Conservation (phyloP, 179 eudicot species). For the Spergularia azorica region DNA sequence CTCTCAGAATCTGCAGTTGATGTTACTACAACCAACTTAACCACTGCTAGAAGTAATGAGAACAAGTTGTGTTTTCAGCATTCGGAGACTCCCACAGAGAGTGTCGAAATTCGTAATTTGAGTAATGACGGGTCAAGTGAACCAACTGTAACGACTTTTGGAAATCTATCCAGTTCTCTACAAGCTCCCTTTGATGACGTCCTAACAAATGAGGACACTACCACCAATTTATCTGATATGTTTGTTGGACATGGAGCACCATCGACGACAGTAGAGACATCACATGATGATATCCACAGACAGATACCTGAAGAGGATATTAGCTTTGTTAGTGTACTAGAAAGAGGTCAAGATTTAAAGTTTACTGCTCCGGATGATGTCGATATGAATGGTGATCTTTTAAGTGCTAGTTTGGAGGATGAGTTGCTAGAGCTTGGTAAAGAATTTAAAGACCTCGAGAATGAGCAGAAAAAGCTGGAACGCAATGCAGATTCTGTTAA, state of each 20-base stretch:
- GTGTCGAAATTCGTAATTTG: conserved; percentile 20
- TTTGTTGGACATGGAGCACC: conserved; percentile 24
- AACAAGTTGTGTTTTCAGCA: conserved; percentile 25
- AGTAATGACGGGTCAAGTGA: conserved; percentile 13
- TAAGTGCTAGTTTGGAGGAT: conserved; percentile 62
- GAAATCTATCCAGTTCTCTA: conserved; percentile 25
- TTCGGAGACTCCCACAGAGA: conserved; percentile 13
- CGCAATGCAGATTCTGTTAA: conserved; percentile 90
- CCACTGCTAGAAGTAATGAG: conserved; percentile 15
- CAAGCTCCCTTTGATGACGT: conserved; percentile 27
- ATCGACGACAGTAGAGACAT: conserved; percentile 28
- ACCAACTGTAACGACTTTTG: conserved; percentile 29
- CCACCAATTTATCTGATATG: conserved; percentile 18
- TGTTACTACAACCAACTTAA: conserved; percentile 17
- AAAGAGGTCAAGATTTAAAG: conserved; percentile 31
- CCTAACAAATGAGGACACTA: conserved; percentile 23
- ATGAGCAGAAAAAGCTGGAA: conserved; percentile 80
- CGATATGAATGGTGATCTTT: conserved; percentile 37
- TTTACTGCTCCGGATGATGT: conserved; percentile 26
- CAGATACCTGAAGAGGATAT: conserved; percentile 30
- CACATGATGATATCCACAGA: conserved; percentile 27
- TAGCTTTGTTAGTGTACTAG: conserved; percentile 27
- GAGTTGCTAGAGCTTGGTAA: conserved; percentile 59
- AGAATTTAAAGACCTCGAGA: conserved; percentile 60
- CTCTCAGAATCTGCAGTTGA: conserved; percentile 24